Conservation (phyloP, 139 green algal genomes). For the Zygnema cylindricum region DNA sequence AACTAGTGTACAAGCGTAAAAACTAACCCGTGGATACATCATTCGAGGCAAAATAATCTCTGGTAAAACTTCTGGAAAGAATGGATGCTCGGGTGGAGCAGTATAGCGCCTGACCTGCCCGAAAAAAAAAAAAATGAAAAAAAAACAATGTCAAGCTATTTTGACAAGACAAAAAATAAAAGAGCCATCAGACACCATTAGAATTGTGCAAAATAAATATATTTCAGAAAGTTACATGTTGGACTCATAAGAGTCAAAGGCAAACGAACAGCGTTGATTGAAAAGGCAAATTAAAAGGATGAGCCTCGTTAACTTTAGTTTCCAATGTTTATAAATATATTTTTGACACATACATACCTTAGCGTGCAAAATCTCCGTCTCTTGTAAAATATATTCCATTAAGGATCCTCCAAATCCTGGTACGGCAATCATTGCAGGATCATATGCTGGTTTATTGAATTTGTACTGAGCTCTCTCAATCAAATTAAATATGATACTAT, state of each 20-base stretch:
- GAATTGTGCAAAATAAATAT: background rate
- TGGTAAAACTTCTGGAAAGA: slow-evolving; percentile 79
- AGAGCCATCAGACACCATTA: slow-evolving; percentile 5
- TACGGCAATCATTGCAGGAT: slow-evolving; percentile 72
- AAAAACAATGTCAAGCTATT: slow-evolving; percentile 15
- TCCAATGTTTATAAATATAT: no score
- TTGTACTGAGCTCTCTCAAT: slow-evolving; percentile 95
- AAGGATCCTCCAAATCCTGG: slow-evolving; percentile 77
- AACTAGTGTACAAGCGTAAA: no score
- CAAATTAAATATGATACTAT: slow-evolving; percentile 97
- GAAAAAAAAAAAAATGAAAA: background rate
- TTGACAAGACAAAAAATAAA: background rate
- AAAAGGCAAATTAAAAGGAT: no score
- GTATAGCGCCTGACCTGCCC: slow-evolving; percentile 87
- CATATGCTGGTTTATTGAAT: slow-evolving; percentile 84
- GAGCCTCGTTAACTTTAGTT: no score
- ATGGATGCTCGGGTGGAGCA: slow-evolving; percentile 91
- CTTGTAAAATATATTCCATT: slow-evolving; percentile 89
- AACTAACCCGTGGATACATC: slow-evolving; percentile 67
- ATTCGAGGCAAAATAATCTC: slow-evolving; percentile 74
- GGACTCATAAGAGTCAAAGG: no score
- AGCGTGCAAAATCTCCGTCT: slow-evolving; percentile 92
- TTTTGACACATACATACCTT: slow-evolving; percentile 60
- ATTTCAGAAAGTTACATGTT: background rate
- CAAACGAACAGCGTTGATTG: no score